phyloP scores from a whole-genome alignment of 2,329 filamentous ascomycete genomes.

The Thielaviopsis cerberus region DNA sequence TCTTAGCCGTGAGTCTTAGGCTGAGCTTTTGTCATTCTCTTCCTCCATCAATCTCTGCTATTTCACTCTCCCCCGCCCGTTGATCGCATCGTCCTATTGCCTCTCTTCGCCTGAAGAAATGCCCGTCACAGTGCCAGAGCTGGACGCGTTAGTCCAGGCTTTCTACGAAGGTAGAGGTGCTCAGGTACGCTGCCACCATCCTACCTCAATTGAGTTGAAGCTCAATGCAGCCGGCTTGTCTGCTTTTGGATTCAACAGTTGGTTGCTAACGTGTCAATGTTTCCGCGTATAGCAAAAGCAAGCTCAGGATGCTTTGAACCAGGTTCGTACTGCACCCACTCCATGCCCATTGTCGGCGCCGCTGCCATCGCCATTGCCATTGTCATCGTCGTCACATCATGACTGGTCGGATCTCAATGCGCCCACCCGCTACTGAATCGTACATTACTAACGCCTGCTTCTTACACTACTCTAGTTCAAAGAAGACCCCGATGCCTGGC shows the following conservation, averaged over 20 bases:
- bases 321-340: slow-evolving; percentile 38
- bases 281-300: slow-evolving; percentile 60
- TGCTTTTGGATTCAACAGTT: background rate
- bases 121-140: slow-evolving; percentile 68
- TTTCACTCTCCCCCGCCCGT: background rate
- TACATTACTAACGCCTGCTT: slow-evolving; percentile 3
- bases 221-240: background rate
- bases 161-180: slow-evolving; percentile 97
- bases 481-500: slow-evolving; percentile 94
- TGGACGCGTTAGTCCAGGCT: slow-evolving; percentile 87
- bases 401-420: slow-evolving; percentile 4
- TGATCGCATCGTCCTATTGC: background rate
- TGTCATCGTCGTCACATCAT: background rate
- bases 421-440: background rate
- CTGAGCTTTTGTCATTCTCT: slow-evolving; percentile 4
- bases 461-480: slow-evolving; percentile 54
- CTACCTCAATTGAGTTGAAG: background rate
- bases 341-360: background rate
- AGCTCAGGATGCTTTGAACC: slow-evolving; percentile 81
- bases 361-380: slow-evolving; percentile 2
- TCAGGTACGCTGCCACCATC: slow-evolving; percentile 40
- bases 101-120: slow-evolving; percentile 24
- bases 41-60: slow-evolving; percentile 3
- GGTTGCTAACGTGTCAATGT: slow-evolving; percentile 8
- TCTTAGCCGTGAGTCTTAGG: slow-evolving; percentile 11